phyloP scores from a whole-genome alignment of 306 rosid species.

The Quercus wislizeni region DNA sequence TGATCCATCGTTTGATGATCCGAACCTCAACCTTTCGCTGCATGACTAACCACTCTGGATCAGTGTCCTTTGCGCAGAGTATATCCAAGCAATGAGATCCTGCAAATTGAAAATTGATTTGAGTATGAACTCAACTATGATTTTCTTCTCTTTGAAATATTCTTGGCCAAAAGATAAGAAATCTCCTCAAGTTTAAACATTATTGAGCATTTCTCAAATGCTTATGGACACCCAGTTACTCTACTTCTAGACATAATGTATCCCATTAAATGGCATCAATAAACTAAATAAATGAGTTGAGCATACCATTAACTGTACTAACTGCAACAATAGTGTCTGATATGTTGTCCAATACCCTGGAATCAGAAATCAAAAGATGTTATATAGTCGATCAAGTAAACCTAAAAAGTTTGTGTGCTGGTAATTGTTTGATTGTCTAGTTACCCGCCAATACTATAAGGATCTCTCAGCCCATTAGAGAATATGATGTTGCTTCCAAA shows the following conservation, averaged over 20 bases:
- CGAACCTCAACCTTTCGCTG: conserved; percentile 29
- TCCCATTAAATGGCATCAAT: too few relatives aligned
- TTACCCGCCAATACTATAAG: conserved; percentile 64
- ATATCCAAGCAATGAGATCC: conserved; percentile 50
- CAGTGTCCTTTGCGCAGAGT: background rate
- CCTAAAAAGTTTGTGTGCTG: background rate
- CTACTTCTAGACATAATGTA: too few relatives aligned
- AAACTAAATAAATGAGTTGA: background rate
- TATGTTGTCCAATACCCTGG: conserved; percentile 40
- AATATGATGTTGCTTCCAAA: conserved; percentile 24
- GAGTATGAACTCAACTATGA: too few relatives aligned
- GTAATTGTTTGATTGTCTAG: background rate
- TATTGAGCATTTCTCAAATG: too few relatives aligned
- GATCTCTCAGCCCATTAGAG: conserved; percentile 65
- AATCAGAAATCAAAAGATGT: background rate
- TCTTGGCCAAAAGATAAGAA: too few relatives aligned
- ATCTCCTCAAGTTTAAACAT: too few relatives aligned
- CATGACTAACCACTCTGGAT: conserved; percentile 31
- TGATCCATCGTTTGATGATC: conserved; percentile 30
- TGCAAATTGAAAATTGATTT: background rate
- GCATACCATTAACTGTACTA: conserved; percentile 28
- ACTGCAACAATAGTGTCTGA: conserved; percentile 36
- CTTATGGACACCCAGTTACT: too few relatives aligned
- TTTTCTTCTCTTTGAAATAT: too few relatives aligned
- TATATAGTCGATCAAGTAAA: background rate